Evolutionary conservation across 768 basidiomycete species (phyloP).

Genomic region (Hysterangium stoloniferum): DNA sequence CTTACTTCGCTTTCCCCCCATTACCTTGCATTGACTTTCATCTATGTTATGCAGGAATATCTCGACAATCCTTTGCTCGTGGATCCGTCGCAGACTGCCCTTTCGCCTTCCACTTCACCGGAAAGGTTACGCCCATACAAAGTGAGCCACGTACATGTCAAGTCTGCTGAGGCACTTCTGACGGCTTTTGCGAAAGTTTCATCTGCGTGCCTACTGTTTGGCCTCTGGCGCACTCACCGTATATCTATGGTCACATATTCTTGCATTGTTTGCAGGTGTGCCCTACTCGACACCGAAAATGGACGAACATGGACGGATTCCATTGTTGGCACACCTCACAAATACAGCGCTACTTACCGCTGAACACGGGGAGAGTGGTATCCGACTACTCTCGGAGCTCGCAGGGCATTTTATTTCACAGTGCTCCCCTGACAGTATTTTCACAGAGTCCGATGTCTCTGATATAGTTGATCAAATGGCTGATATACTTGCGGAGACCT

Average conservation of each 20-base stretch:
- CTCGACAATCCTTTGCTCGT: constrained; percentile 68
- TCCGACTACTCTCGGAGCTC: constrained; percentile 76
- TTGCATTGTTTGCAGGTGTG: constrained; percentile 80
- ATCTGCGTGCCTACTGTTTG: constrained; percentile 84
- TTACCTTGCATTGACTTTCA: constrained; percentile 2
- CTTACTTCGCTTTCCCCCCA: constrained; percentile 11
- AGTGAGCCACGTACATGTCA: constrained; percentile 31
- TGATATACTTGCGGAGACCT: constrained; percentile 66
- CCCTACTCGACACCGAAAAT: constrained; percentile 50
- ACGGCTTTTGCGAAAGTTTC: constrained; percentile 54
- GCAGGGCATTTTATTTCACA: too few relatives aligned
- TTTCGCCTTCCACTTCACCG: constrained; percentile 16
- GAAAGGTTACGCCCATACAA: constrained; percentile 37
- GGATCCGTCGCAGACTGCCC: constrained; percentile 47
- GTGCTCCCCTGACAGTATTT: constrained; percentile 29
- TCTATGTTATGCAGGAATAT: constrained; percentile 63
- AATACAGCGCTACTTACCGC: constrained; percentile 83
- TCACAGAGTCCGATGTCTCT: constrained; percentile 34
- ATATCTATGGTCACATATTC: constrained; percentile 72
- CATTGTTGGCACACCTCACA: constrained; percentile 76
- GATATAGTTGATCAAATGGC: constrained; percentile 56
- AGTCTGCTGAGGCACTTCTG: constrained; percentile 3
- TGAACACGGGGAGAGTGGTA: constrained; percentile 47
- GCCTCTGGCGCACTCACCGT: constrained; percentile 70
- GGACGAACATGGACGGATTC: constrained; percentile 25